Evolutionary conservation across 2,329 filamentous ascomycete genomes (phyloP).

Genomic region (Taxawa tesnikishii): DNA sequence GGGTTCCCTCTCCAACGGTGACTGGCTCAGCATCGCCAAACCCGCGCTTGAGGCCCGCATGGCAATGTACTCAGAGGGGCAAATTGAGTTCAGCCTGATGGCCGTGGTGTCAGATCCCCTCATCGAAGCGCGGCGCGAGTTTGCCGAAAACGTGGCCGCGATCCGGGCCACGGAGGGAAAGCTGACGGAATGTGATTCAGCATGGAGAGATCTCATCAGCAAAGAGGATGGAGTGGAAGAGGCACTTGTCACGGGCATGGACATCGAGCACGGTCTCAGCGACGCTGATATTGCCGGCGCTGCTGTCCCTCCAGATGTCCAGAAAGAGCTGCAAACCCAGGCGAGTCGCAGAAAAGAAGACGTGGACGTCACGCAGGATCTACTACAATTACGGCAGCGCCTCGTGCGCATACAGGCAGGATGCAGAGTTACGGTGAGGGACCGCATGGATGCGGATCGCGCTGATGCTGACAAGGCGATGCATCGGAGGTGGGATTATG

Average conservation of each 20-base stretch:
- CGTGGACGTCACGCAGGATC: slow-evolving; percentile 16
- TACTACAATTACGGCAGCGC: slow-evolving; percentile 25
- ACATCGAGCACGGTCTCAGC: slow-evolving; percentile 14
- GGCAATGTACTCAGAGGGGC: slow-evolving; percentile 49
- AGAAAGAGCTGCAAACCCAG: slow-evolving; percentile 13
- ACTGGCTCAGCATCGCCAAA: slow-evolving; percentile 57
- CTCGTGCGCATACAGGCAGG: slow-evolving; percentile 29
- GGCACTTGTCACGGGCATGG: background rate
- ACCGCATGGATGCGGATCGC: slow-evolving; percentile 33
- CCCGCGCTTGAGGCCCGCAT: slow-evolving; percentile 58
- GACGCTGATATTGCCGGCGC: slow-evolving; percentile 21
- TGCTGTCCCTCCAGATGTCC: slow-evolving; percentile 13
- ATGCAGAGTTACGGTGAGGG: slow-evolving; percentile 33
- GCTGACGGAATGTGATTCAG: slow-evolving; percentile 24
- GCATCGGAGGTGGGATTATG: slow-evolving; percentile 54
- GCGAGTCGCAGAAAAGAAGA: too few species aligned
- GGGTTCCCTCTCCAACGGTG: slow-evolving; percentile 36
- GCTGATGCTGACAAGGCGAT: slow-evolving; percentile 41
- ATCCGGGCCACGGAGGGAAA: slow-evolving; percentile 26
- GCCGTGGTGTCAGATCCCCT: slow-evolving; percentile 60
- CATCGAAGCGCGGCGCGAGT: slow-evolving; percentile 28
- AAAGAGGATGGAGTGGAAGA: slow-evolving; percentile 10
- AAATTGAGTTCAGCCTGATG: slow-evolving; percentile 65
- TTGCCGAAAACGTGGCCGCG: slow-evolving; percentile 34
- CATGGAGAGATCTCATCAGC: slow-evolving; percentile 30